Percentiles rank a stretch among this genome's conserved stretches.
Evolutionary conservation across 2,329 filamentous ascomycete genomes (phyloP).

Genomic region (Oidium heveae): DNA sequence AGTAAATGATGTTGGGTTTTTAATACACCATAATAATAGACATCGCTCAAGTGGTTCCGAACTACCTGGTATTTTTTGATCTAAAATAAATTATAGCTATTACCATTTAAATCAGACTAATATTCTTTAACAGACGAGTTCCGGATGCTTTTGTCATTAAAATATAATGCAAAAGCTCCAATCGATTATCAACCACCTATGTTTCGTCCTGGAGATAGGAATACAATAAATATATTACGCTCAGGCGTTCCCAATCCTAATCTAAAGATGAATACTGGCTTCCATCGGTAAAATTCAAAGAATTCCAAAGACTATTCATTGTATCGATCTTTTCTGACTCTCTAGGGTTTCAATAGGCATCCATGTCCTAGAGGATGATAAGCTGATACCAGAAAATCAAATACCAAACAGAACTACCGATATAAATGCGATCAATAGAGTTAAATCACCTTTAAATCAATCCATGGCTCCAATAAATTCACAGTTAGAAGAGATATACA

Average conservation of each 20-base stretch:
- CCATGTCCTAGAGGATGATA: neutral
- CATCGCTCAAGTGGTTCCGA: neutral
- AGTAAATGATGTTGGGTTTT: slow-evolving; percentile 1
- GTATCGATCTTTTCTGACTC: neutral
- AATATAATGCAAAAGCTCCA: slow-evolving; percentile 5
- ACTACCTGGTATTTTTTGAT: neutral
- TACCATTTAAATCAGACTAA: neutral
- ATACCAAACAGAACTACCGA: neutral
- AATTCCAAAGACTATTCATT: neutral
- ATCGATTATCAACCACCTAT: slow-evolving; percentile 5
- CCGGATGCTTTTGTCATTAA: slow-evolving; percentile 5
- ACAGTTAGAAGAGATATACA: neutral
- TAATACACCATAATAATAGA: slow-evolving; percentile 1
- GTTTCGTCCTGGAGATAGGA: slow-evolving; percentile 5
- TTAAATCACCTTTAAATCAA: neutral
- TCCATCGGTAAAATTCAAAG: slow-evolving; percentile 3
- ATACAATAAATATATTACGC: slow-evolving; percentile 2
- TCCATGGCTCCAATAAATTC: neutral
- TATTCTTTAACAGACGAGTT: neutral
- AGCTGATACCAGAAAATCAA: neutral
- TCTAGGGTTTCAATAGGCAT: slow-evolving; percentile 1
- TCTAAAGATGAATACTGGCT: slow-evolving; percentile 2
- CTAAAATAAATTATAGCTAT: neutral
- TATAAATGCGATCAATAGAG: neutral
- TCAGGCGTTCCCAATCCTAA: slow-evolving; percentile 1